Evolutionary conservation across 164 flowering plant species (phyloP), one percentile per base, ranked within the genome.

Genomic region (Cinnamomum chago): DNA sequence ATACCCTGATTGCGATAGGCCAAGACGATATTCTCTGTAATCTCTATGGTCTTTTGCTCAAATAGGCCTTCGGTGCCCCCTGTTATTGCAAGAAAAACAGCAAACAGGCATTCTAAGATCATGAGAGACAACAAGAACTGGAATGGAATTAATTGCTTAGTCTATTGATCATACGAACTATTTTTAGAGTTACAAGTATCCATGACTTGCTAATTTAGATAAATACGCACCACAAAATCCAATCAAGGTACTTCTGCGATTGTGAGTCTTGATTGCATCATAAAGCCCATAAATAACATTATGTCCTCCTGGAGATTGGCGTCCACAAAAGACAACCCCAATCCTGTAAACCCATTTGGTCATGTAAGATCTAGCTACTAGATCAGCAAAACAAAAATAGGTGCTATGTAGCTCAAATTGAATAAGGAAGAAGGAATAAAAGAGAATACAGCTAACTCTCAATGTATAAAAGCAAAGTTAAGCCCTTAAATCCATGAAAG

Each of bases 21-120:
- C 13, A 58, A 50, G 69, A 77, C 77, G 25, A 80, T 75, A 33
- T 77, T 80, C 58, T 77, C 76, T n/a, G 78, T 80, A 65, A 80
- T 60, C 50, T 81, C 81, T 22, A 81, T 33, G 13, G 76, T 72
- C 51, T 78, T 78, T 62, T 81, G 78, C 13, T 79, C 62, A 75
- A 81, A 81, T 64, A 81, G 69, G 28, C 83, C 83, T 71, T 78
- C 83, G 68, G 76, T 78, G 11, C 83, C 83, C 25, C 81, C 83
- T 78, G 74, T 40, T 65, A 6, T 17, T 28, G 24, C 18, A 14
- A 58, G 55, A 27, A 20, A 10, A 13, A 27, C 7, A 71, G 13
- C 67, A 65, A n/a, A 60, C 11, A 65, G 22, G 30, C 14, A 23
- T 28, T 65, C 67, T 60, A 1, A 65, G 27, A 65, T 28, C 25